Conservation (phyloP, 1,284 basidiomycete genomes). For the Vanrija humicola region DNA sequence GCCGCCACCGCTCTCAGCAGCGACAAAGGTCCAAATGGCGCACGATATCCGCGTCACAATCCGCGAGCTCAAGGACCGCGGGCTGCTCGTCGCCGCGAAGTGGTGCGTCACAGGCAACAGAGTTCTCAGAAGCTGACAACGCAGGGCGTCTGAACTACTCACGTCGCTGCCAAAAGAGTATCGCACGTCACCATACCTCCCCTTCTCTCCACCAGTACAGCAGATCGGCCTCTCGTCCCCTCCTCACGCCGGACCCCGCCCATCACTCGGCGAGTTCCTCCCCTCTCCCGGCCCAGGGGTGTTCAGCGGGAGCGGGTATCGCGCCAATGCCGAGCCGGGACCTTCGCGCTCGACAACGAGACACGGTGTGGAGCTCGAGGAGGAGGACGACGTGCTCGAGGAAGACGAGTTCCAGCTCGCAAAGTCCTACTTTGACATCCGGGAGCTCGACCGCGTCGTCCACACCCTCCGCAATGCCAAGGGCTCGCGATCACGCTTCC, state of each 20-base stretch:
- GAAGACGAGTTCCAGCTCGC: conserved; percentile 62
- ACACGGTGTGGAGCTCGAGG: conserved; percentile 50
- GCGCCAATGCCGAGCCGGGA: conserved; percentile 22
- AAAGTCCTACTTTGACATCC: conserved; percentile 68
- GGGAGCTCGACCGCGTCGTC: conserved; percentile 73
- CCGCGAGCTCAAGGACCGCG: conserved; percentile 45
- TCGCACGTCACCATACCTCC: conserved; percentile 35
- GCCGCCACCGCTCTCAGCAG: conserved; percentile 6
- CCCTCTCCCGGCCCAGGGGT: neutral
- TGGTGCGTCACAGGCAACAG: conserved; percentile 30
- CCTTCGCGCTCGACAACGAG: conserved; percentile 27
- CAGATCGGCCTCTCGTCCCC: conserved; percentile 20
- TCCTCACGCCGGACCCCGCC: conserved; percentile 16
- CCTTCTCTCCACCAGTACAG: conserved; percentile 40
- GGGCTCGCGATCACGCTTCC: conserved; percentile 69
- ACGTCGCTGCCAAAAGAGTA: conserved; percentile 37
- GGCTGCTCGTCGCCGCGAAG: conserved; percentile 45
- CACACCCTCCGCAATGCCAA: conserved; percentile 61
- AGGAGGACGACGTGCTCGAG: conserved; percentile 62
- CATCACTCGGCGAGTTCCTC: conserved; percentile 23
- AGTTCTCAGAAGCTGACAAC: neutral
- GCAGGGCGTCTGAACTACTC: conserved; percentile 48
- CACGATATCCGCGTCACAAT: conserved; percentile 42
- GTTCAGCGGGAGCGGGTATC: conserved; percentile 17
- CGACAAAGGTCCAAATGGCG: conserved; percentile 37